Conservation (phyloP, 108 stramenopile species). For the Skeletonema menzelii region DNA sequence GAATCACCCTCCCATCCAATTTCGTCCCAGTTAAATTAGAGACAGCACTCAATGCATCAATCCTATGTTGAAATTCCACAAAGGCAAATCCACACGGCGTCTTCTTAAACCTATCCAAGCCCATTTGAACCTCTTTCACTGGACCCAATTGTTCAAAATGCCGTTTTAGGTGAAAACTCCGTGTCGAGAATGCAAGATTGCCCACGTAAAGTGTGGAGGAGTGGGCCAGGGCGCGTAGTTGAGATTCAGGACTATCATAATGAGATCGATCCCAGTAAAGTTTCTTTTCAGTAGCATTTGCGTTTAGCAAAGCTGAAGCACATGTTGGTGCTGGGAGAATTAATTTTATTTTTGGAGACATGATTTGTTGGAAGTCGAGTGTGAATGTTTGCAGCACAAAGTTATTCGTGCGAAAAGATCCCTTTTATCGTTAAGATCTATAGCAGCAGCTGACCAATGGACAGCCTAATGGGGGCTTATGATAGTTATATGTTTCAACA, state of each 20-base stretch:
- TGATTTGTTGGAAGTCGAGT: too few species aligned
- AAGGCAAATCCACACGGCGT: slow-evolving; percentile 97
- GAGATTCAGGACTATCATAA: slow-evolving; percentile 70
- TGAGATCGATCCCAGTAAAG: slow-evolving; percentile 89
- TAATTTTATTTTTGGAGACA: slow-evolving; percentile 10
- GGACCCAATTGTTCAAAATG: slow-evolving; percentile 87
- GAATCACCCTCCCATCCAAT: slow-evolving; percentile 91
- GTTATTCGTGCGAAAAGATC: too few species aligned
- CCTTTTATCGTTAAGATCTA: too few species aligned
- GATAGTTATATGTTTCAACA: too few species aligned
- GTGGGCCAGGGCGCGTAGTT: slow-evolving; percentile 66
- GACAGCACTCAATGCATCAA: slow-evolving; percentile 74
- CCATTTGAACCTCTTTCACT: slow-evolving; percentile 88
- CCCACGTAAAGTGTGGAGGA: slow-evolving; percentile 92
- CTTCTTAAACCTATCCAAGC: slow-evolving; percentile 82
- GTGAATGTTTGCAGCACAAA: background rate
- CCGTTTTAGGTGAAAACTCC: slow-evolving; percentile 79
- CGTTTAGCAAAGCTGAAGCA: slow-evolving; percentile 72
- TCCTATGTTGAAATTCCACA: slow-evolving; percentile 81
- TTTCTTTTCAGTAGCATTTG: slow-evolving; percentile 66
- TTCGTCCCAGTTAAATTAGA: slow-evolving; percentile 81
- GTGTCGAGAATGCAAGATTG: slow-evolving; percentile 94
- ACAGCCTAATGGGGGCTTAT: too few species aligned
- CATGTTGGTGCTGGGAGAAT: slow-evolving; percentile 49
- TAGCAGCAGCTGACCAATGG: too few species aligned